A percentile compares a stretch with the other conserved stretches of the same genome.
Evolutionary conservation across 208 protist species (phyloP).

Genomic region (Acanthamoeba healyi): DNA sequence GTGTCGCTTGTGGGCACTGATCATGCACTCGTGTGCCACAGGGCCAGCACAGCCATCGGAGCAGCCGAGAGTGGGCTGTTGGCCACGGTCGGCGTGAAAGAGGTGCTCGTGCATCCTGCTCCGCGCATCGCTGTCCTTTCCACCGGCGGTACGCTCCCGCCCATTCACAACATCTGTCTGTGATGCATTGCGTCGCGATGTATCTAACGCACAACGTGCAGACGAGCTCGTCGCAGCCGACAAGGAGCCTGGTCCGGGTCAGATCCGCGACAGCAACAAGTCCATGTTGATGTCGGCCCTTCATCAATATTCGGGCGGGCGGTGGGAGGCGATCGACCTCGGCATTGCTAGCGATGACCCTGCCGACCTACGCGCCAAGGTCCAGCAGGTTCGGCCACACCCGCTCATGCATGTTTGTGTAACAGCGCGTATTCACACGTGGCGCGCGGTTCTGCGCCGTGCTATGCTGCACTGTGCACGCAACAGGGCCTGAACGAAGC

Average conservation of each 20-base stretch:
- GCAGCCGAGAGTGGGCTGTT: constrained; percentile 84
- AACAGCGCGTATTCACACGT: too few relatives aligned
- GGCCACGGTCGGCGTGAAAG: constrained; percentile 77
- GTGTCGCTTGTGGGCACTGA: too few relatives aligned
- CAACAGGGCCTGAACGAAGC: constrained; percentile 20
- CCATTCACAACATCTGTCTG: too few relatives aligned
- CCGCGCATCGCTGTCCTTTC: constrained; percentile 78
- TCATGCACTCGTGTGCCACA: too few relatives aligned
- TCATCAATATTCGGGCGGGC: neutral
- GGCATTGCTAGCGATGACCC: constrained; percentile 24
- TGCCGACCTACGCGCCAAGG: neutral
- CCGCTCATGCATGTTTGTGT: too few relatives aligned
- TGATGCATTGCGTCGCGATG: too few relatives aligned
- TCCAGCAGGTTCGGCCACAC: neutral
- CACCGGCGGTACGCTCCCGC: constrained; percentile 80
- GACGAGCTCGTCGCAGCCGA: constrained; percentile 77
- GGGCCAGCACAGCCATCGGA: constrained; percentile 75
- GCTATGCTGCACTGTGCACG: neutral
- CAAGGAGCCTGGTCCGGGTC: neutral
- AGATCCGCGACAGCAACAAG: constrained; percentile 82
- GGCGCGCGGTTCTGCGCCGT: too few relatives aligned
- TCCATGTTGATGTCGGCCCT: constrained; percentile 79
- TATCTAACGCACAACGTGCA: too few relatives aligned
- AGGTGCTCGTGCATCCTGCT: constrained; percentile 61
- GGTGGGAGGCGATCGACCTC: constrained; percentile 32